Evolutionary conservation across 2,329 filamentous ascomycete genomes (phyloP).

Genomic region (Alternaria sp.): DNA sequence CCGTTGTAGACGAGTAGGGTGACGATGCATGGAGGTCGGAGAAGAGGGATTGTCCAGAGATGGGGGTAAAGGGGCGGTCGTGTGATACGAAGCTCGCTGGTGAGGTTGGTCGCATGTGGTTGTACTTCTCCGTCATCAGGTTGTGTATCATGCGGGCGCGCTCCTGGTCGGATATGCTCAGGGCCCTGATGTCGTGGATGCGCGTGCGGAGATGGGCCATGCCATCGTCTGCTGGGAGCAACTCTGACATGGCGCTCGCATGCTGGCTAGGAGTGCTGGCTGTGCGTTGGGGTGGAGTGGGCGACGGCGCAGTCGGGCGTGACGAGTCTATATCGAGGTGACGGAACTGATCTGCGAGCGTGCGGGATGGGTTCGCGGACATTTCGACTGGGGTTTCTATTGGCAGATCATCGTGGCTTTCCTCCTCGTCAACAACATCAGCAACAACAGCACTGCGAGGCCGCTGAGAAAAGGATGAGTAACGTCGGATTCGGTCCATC

Average conservation of each 20-base stretch:
- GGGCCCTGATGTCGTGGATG: constrained; percentile 58
- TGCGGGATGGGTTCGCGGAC: constrained; percentile 44
- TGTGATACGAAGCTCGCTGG: constrained; percentile 52
- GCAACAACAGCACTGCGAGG: constrained; percentile 36
- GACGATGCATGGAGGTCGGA: constrained; percentile 48
- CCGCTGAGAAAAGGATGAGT: constrained; percentile 36
- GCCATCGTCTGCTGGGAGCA: constrained; percentile 60
- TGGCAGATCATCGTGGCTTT: constrained; percentile 33
- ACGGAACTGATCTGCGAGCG: constrained; percentile 40
- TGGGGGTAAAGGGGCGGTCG: constrained; percentile 52
- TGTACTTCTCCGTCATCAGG: constrained; percentile 61
- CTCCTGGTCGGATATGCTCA: constrained; percentile 57
- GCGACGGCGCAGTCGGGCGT: constrained; percentile 37
- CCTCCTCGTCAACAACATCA: constrained; percentile 36
- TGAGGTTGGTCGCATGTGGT: constrained; percentile 48
- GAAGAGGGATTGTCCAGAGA: constrained; percentile 47
- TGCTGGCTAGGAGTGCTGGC: constrained; percentile 28
- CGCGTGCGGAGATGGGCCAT: constrained; percentile 58
- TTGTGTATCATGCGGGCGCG: constrained; percentile 60
- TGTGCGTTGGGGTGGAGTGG: constrained; percentile 23
- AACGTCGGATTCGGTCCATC: constrained; percentile 30
- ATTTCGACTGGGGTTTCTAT: constrained; percentile 42
- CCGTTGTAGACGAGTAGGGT: constrained; percentile 46
- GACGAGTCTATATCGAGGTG: constrained; percentile 36
- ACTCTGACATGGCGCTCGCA: constrained; percentile 44